Evolutionary conservation across 1,139 yeast species (phyloP).

Genomic region (Kodamaea sp.): DNA sequence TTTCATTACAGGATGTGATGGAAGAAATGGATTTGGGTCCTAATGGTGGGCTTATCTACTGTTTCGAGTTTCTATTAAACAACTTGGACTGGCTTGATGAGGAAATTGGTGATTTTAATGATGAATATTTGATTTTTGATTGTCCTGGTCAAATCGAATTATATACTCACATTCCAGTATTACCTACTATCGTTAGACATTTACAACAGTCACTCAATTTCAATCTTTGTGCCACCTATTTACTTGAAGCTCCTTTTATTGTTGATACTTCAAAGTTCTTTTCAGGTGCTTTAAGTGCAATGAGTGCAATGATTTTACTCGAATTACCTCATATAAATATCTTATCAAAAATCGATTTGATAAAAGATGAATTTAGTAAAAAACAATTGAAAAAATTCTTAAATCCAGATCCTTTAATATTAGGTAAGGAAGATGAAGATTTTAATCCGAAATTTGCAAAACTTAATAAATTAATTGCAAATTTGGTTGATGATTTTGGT

Average conservation of each 20-base stretch:
- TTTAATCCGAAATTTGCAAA: constrained; percentile 71
- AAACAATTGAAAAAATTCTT: constrained; percentile 78
- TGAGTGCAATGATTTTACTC: constrained; percentile 94
- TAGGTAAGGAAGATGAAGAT: constrained; percentile 40
- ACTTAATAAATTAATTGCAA: constrained; percentile 79
- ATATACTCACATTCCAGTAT: constrained; percentile 89
- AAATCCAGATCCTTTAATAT: constrained; percentile 84
- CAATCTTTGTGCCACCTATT: constrained; percentile 86
- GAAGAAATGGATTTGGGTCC: constrained; percentile 94
- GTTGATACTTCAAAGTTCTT: constrained; percentile 88
- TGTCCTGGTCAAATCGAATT: constrained; percentile 98
- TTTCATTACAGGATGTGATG: constrained; percentile 94
- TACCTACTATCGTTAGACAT: constrained; percentile 85
- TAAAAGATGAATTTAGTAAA: constrained; percentile 69
- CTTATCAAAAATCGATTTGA: constrained; percentile 78
- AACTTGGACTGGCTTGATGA: constrained; percentile 96
- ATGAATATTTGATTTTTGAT: constrained; percentile 90
- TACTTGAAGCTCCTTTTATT: constrained; percentile 91
- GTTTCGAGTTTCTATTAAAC: constrained; percentile 83
- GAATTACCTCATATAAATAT: constrained; percentile 94
- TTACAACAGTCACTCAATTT: constrained; percentile 75
- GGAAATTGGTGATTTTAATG: constrained; percentile 89
- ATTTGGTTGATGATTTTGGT: constrained; percentile 92
- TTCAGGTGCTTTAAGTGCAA: constrained; percentile 92
- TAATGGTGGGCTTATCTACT: constrained; percentile 89